phyloP scores from a whole-genome alignment of 148 eudicot species.

The Amaranthus hypochondriacus region DNA sequence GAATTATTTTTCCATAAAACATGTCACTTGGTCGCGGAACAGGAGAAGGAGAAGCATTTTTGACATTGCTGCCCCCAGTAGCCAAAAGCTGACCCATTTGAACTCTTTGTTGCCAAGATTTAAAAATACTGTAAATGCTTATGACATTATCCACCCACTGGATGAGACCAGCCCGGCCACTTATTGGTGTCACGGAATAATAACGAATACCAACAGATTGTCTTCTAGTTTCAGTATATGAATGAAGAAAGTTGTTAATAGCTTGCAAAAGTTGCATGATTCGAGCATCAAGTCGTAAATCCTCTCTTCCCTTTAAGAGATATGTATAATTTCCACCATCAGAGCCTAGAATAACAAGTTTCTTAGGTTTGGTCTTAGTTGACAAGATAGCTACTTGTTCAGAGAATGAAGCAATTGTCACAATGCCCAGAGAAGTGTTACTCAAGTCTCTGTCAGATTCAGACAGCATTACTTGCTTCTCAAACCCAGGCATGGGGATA shows the following conservation, averaged over 20 bases:
- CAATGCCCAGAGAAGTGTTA: conserved; percentile 54
- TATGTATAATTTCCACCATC: conserved; percentile 91
- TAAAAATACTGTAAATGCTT: conserved; percentile 85
- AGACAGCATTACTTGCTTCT: conserved; percentile 61
- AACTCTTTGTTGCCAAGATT: conserved; percentile 86
- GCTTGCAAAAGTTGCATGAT: conserved; percentile 97
- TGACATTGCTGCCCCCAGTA: conserved; percentile 45
- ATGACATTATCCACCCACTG: conserved; percentile 96
- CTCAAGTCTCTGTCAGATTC: conserved; percentile 48
- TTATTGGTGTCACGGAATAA: conserved; percentile 96
- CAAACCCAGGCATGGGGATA: conserved; percentile 99
- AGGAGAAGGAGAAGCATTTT: conserved; percentile 54
- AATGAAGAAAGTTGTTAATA: conserved; percentile 68
- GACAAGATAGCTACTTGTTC: conserved; percentile 72
- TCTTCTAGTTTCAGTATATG: conserved; percentile 53
- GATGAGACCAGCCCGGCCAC: conserved; percentile 97
- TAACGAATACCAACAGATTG: conserved; percentile 63
- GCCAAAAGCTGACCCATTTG: conserved; percentile 63
- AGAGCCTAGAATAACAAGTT: conserved; percentile 83
- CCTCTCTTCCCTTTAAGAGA: conserved; percentile 97
- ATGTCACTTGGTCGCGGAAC: conserved; percentile 98
- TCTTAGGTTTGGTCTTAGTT: conserved; percentile 96
- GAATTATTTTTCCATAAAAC: conserved; percentile 99
- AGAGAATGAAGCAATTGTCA: conserved; percentile 83
- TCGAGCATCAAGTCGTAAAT: conserved; percentile 98